Conservation (phyloP, 192 early-diverging fungal species). For the Coemansia sp. region DNA sequence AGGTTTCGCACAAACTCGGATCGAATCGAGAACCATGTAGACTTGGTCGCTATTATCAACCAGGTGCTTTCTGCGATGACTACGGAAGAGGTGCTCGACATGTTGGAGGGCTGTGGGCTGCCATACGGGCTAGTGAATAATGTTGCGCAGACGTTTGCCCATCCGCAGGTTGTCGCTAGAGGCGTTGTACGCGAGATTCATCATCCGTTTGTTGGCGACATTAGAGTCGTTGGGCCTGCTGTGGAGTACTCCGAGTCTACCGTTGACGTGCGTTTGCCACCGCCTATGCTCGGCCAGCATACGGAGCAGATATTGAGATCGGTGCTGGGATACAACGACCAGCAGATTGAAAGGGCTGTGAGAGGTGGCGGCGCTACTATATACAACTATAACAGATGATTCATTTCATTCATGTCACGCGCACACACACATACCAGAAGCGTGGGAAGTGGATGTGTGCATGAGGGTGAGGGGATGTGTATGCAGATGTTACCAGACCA, state of each 20-base stretch:
- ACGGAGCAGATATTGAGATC: conserved; percentile 74
- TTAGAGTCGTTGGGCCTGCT: conserved; percentile 75
- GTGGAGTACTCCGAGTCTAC: conserved; percentile 77
- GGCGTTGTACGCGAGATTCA: conserved; percentile 80
- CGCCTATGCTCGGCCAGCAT: conserved; percentile 88
- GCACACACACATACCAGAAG: not conserved
- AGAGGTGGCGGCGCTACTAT: conserved; percentile 21
- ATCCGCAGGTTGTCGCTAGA: conserved; percentile 71
- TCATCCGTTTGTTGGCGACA: conserved; percentile 78
- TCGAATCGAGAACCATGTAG: conserved; percentile 74
- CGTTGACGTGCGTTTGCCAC: conserved; percentile 70
- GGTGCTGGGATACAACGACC: conserved; percentile 67
- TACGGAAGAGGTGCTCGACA: conserved; percentile 65
- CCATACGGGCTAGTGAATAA: conserved; percentile 88
- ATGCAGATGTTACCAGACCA: not conserved
- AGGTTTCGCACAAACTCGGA: conserved; percentile 71
- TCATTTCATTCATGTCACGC: conserved; percentile 3
- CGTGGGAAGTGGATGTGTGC: conserved; percentile 2
- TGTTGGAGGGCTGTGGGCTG: conserved; percentile 71
- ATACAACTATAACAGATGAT: conserved; percentile 22
- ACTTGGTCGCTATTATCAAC: conserved; percentile 66
- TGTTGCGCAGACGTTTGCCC: conserved; percentile 75
- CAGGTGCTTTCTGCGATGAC: conserved; percentile 52
- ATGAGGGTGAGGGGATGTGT: not conserved
- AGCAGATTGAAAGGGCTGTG: conserved; percentile 58